Evolutionary conservation across 2,329 filamentous ascomycete species (phyloP), one percentile per base, ranked within the genome.

Genomic region (Aspergillus niger): DNA sequence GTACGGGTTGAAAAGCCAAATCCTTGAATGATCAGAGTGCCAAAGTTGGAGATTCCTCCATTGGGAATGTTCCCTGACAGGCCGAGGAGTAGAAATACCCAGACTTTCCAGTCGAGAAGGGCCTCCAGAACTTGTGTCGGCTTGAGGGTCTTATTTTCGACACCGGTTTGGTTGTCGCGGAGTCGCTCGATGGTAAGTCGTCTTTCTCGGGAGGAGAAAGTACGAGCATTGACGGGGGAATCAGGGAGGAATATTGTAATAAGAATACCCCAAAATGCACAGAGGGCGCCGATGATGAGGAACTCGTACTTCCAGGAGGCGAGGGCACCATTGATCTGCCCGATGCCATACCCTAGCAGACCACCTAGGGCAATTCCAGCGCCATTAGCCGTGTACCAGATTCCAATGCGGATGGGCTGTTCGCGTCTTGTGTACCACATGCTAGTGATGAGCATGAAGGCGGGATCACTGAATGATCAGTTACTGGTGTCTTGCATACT

Each of bases 311-410:
- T 83, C 83, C 83, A 86, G 24, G 76, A 71, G 0, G 78, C 74
- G 3, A 85, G 74, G 0, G 80, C 81, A 4, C 79, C 76, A 0
- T 74, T 80, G 65, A 87, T 88, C 67, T 87, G 83, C 1, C 85
- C 86, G 8, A 88, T 79, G 5, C 82, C 85, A 63, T 86, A 87
- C 1, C 83, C 83, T 8, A 86, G 79, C 1, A 86, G 32, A 17
- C 55, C 43, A 10, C 15, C 17, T 2, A 26, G 15, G 7, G 41
- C n/a, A 5, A 5, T 85, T 2, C 84, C 85, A 11, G 87, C 77
- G 2, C 85, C 85, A 63, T 87, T 86, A 2, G 82, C 84, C 62
- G 81, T 82, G 66, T 86, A 86, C 71, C 83, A 87, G 0, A 80
- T 75, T 53, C 83, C 83, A 6, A 85, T 76, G 0, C 84, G 80